Percentiles rank a stretch among this genome's conserved stretches.
Conservation (phyloP, 768 basidiomycete genomes). For the Collybiopsis confluens region DNA sequence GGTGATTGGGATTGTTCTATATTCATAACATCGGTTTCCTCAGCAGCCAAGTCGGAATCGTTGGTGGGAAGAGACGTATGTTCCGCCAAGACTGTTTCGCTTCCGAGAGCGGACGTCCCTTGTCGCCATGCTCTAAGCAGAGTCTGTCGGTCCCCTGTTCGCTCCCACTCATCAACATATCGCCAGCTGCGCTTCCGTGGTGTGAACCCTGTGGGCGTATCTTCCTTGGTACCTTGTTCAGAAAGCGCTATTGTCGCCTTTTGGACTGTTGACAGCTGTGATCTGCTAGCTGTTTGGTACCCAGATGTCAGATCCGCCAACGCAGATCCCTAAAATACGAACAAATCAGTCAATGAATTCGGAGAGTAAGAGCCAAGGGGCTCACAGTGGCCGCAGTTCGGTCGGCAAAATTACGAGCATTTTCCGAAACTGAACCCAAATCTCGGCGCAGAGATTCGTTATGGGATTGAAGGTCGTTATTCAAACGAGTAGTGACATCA, state of each 20-base stretch:
- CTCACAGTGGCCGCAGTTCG: constrained; percentile 52
- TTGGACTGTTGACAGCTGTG: constrained; percentile 45
- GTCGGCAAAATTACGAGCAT: constrained; percentile 37
- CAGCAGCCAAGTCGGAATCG: constrained; percentile 21
- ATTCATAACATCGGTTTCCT: constrained; percentile 18
- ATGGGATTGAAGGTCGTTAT: constrained; percentile 45
- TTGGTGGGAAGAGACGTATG: constrained; percentile 29
- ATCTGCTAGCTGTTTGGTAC: constrained; percentile 38
- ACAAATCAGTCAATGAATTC: background rate
- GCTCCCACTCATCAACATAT: constrained; percentile 66
- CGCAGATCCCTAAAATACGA: constrained; percentile 32
- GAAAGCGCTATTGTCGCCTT: constrained; percentile 46
- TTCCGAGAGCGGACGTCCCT: constrained; percentile 22
- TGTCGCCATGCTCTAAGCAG: constrained; percentile 49
- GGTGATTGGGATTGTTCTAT: constrained; percentile 2
- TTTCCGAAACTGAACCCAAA: constrained; percentile 45
- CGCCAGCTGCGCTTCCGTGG: constrained; percentile 75
- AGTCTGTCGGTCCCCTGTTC: constrained; percentile 59
- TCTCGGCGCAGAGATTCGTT: constrained; percentile 48
- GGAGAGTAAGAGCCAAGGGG: constrained; percentile 5
- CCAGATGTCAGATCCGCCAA: constrained; percentile 35
- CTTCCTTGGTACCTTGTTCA: constrained; percentile 58
- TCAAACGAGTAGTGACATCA: constrained; percentile 50
- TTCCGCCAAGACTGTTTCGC: constrained; percentile 35
- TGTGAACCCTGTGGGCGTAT: constrained; percentile 66